Evolutionary conservation across 345 rosid genomes (phyloP).

Genomic region (Anastatica hierochuntica): DNA sequence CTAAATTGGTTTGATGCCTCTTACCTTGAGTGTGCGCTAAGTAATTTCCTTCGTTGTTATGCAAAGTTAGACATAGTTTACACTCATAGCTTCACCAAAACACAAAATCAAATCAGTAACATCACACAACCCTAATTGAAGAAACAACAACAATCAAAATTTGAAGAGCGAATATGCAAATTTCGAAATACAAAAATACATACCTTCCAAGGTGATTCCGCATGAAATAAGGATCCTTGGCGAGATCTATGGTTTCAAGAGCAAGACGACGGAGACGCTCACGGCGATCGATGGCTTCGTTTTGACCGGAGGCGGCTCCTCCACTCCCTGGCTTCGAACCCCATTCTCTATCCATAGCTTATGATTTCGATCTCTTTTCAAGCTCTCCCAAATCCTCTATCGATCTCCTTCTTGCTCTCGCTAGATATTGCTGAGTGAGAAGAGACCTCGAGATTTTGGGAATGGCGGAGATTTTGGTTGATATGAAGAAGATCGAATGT

Average conservation of each 20-base stretch:
- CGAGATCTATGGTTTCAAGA: conserved; percentile 92
- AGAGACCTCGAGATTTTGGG: too few species aligned
- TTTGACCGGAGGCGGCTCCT: conserved; percentile 94
- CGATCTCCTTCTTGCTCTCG: conserved; percentile 5
- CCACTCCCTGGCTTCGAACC: conserved; percentile 99
- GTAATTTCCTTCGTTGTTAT: conserved; percentile 99
- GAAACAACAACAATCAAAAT: background rate
- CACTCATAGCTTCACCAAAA: conserved; percentile 92
- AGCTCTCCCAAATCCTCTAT: background rate
- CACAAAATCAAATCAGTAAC: too few species aligned
- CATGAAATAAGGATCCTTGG: conserved; percentile 97
- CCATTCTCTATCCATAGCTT: conserved; percentile 84
- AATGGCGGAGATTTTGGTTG: too few species aligned
- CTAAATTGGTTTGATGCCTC: conserved; percentile 94
- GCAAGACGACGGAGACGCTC: conserved; percentile 98
- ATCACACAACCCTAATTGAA: too few species aligned
- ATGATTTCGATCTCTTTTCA: background rate
- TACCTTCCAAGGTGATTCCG: conserved; percentile 98
- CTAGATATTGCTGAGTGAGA: too few species aligned
- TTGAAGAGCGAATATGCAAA: background rate
- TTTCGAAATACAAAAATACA: background rate
- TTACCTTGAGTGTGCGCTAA: conserved; percentile 97
- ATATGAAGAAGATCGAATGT: too few species aligned
- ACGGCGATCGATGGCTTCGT: conserved; percentile 94
- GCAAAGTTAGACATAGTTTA: conserved; percentile 90